Evolutionary conservation across 148 eudicot species (phyloP), one percentile per base, ranked within the genome.

Genomic region (Fallopia convolvulus): DNA sequence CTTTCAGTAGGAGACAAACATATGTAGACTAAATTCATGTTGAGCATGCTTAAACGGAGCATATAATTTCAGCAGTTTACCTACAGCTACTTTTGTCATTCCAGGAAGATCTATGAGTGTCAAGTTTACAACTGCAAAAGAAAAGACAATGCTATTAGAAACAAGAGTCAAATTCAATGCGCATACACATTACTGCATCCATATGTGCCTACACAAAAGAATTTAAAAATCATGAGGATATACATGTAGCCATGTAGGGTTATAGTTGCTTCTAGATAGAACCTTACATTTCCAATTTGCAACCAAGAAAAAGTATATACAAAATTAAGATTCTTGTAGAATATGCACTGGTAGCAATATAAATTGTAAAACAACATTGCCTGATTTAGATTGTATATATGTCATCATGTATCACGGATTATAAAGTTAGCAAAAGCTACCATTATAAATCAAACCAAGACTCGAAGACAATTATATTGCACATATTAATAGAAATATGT

Each of bases 21-120:
- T 1, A 50, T 14, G 3, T 36, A 36, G 39, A 36, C 17, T 20
- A 58, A 58, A 2, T 58, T 26, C 21, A 15, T 65, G 70, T 32
- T 30, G 2, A 11, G 18, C 70, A 65, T 65, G 70, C 70, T 30
- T 36, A 36, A 36, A 36, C 39, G 2, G 39, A 36, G 70, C 41
- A 65, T 26, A 75, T 42, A 9, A 18, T 78, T 47, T 77, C 42
- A 77, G 75, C 77, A 80, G 60, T 83, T 93, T 84, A 95, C 99
- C 98, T 71, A 95, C 99, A 30, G 98, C 99, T 78, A 95, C 98
- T 88, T 95, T 95, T 52, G 99, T 95, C 84, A 95, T 77, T 61
- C 99, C 99, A 47, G 99, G 99, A 85, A 95, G 99, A 93, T 95
- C 99, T 70, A 95, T 91, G 74, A 95, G 93, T 68, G 99, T 95